A percentile compares a stretch with the other conserved stretches of the same genome.
These are phyloP conservation scores for Plicaturopsis crispa DNA, from an alignment of 768 basidiomycete species.

Conservation along the genomic window DNA sequence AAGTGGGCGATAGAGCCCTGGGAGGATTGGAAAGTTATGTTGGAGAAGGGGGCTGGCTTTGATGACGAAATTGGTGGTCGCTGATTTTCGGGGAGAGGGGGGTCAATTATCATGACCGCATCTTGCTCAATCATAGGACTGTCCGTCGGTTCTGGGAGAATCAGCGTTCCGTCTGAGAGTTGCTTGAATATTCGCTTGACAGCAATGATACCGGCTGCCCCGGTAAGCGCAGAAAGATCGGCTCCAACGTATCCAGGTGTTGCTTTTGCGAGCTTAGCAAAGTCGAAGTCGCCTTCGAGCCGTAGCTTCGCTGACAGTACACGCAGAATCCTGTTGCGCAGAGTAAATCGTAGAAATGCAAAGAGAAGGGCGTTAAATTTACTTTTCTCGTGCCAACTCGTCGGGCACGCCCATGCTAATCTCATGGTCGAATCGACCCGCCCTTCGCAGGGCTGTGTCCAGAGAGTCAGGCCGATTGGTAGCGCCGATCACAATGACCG, in stretches of 20 bases:
- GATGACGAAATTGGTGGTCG: slow-evolving; percentile 9
- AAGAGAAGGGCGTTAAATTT: slow-evolving; percentile 17
- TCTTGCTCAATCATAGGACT: slow-evolving; percentile 11
- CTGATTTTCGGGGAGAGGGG: slow-evolving; percentile 6
- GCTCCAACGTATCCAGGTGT: slow-evolving; percentile 98
- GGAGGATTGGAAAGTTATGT: slow-evolving; percentile 32
- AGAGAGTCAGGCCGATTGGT: slow-evolving; percentile 95
- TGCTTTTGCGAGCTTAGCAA: slow-evolving; percentile 74
- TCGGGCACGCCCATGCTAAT: slow-evolving; percentile 98
- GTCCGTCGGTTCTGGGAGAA: slow-evolving; percentile 36
- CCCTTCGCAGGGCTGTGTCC: slow-evolving; percentile 87
- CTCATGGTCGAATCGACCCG: slow-evolving; percentile 95
- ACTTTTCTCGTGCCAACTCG: slow-evolving; percentile 87
- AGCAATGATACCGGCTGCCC: slow-evolving; percentile 91
- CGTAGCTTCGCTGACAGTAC: slow-evolving; percentile 82
- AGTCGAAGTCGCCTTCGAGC: slow-evolving; percentile 85
- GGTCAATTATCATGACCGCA: slow-evolving; percentile 30
- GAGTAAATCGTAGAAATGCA: background rate
- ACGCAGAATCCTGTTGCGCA: slow-evolving; percentile 73
- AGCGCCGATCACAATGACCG: slow-evolving; percentile 91
- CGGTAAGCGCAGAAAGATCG: slow-evolving; percentile 83
- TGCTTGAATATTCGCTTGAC: slow-evolving; percentile 93
- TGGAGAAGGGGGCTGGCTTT: slow-evolving; percentile 25
- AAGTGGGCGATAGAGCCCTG: slow-evolving; percentile 81
- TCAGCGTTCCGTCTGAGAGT: slow-evolving; percentile 57